Evolutionary conservation across 441 rosid genomes (phyloP).

Genomic region (Adansonia grandidieri): DNA sequence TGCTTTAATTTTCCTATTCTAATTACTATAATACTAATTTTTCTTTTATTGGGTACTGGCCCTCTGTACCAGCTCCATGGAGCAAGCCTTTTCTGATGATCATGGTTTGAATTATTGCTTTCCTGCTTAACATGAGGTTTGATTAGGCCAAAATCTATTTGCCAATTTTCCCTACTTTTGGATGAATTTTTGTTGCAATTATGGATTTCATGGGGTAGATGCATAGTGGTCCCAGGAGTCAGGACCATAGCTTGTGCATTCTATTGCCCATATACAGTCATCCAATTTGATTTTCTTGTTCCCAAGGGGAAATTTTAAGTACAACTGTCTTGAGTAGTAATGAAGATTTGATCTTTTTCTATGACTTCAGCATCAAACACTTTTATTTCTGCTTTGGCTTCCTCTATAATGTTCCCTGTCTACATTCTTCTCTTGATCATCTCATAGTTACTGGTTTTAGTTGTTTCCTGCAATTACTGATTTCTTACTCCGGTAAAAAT

Average conservation of each 20-base stretch:
- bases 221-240: background rate
- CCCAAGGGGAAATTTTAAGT: conserved; percentile 1
- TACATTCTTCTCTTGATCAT: background rate
- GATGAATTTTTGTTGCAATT: conserved; percentile 11
- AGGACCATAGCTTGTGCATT: background rate
- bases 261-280: background rate
- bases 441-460: background rate
- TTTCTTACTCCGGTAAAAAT: background rate
- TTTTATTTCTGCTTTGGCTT: conserved; percentile 20
- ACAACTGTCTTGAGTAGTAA: conserved; percentile 5
- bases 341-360: background rate
- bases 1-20: background rate
- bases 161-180: background rate
- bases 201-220: background rate
- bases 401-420: background rate
- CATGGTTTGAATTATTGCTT: too few relatives aligned
- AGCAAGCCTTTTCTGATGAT: background rate
- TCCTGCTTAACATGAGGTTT: background rate
- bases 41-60: background rate
- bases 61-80: background rate
- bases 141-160: background rate
- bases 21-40: background rate
- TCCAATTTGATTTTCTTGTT: conserved; percentile 13
- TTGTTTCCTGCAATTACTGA: conserved; percentile 15
- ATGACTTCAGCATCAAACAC: background rate